Evolutionary conservation across 2,329 filamentous ascomycete species (phyloP), one percentile per base, ranked within the genome.

Genomic region (Colletotrichum sp.): DNA sequence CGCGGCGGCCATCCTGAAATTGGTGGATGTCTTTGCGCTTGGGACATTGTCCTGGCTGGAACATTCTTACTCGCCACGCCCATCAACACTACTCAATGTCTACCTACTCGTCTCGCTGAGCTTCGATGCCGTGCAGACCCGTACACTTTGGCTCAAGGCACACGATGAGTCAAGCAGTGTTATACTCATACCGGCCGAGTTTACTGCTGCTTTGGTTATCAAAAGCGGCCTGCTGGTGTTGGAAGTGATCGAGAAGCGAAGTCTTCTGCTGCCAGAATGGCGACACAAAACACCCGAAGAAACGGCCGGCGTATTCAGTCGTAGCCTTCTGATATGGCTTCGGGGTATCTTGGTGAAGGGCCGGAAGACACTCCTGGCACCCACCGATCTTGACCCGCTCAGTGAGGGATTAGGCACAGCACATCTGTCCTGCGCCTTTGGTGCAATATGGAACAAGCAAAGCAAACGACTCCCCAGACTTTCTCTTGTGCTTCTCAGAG

Each of bases 271-370:
- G 0, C 60, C 60, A 16, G 32, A 64, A 34, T 64, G 81, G n/a
- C 74, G 82, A 18, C 85, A 87, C 75, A 34, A 64, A 24, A 87
- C 86, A 34, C 86, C 78, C 8, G 87, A 81, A 62, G 85, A 80
- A 32, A 83, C 78, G 67, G 86, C 79, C 70, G 80, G 82, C 6
- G 71, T 85, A 2, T 81, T 81, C 16, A 80, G 79, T 5, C 77
- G 84, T 1, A 78, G 79, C 0, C 77, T 84, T 5, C 84, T 81
- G 13, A 79, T 82, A 2, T 88, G 86, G 80, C 75, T 84, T 15
- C 80, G 83, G 32, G 79, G 78, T 21, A 77, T 87, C 13, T 83
- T 84, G 36, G 62, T 84, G 2, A 68, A 67, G 1, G 84, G 84
- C 5, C 85, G 83, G 73, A 72, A 76, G n/a, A 80, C 79, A 13